A percentile compares a stretch with the other conserved stretches of the same genome.
These are phyloP conservation scores for Boletellus emodensis DNA, from an alignment of 768 basidiomycete genomes.

Conservation along the genomic window DNA sequence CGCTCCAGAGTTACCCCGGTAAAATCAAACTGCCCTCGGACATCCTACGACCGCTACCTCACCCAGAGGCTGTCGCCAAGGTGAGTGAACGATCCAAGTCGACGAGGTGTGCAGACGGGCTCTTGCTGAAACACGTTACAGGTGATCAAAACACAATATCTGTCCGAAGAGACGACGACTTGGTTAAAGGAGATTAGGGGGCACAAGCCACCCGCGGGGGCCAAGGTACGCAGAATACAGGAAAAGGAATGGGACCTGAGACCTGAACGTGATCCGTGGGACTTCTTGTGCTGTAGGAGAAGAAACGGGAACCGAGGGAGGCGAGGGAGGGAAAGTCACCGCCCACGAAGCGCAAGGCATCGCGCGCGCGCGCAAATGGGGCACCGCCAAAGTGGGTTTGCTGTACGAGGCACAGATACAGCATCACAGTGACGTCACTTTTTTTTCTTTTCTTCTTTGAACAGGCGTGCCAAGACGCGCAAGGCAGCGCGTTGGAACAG, in stretches of 20 bases:
- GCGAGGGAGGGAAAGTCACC: constrained; percentile 50
- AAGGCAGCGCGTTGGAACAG: constrained; percentile 30
- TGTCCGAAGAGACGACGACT: constrained; percentile 53
- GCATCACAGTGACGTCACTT: constrained; percentile 5
- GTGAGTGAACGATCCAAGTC: constrained; percentile 30
- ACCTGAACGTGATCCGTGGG: constrained; percentile 3
- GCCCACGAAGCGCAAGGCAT: constrained; percentile 51
- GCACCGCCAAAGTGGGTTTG: constrained; percentile 20
- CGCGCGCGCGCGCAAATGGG: constrained; percentile 29
- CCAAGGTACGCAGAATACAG: constrained; percentile 25
- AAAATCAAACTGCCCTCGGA: constrained; percentile 77
- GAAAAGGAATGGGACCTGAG: not conserved
- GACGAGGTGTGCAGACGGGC: not conserved
- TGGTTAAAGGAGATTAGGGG: constrained; percentile 53
- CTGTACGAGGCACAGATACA: not conserved
- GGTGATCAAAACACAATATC: constrained; percentile 66
- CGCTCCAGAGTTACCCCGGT: constrained; percentile 73
- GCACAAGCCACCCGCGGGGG: constrained; percentile 31
- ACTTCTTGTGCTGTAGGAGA: constrained; percentile 30
- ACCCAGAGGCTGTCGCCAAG: constrained; percentile 60
- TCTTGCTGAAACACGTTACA: constrained; percentile 26
- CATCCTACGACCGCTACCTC: constrained; percentile 71
- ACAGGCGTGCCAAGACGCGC: constrained; percentile 28
- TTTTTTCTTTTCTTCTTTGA: not conserved
- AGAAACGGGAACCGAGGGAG: constrained; percentile 35